phyloP scores from a whole-genome alignment of 768 basidiomycete genomes.

The Boletus pseudo-olivaceus region DNA sequence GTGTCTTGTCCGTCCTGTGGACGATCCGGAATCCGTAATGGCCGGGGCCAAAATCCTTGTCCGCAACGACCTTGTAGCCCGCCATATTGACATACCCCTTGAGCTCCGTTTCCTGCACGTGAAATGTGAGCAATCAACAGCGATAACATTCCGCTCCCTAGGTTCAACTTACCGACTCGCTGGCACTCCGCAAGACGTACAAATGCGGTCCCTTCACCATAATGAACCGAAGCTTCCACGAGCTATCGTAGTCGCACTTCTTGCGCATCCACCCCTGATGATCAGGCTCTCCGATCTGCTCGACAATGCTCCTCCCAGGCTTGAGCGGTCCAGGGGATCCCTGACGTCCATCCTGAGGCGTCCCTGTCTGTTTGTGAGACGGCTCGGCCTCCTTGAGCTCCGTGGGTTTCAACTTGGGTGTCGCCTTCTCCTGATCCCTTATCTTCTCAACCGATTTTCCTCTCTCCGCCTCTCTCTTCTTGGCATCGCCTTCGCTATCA shows the following conservation, averaged over 20 bases:
- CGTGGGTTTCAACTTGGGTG: conserved; percentile 11
- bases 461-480: conserved; percentile 18
- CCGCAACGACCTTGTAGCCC: conserved; percentile 91
- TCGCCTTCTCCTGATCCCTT: conserved; percentile 19
- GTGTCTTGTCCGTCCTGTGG: conserved; percentile 81
- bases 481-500: conserved; percentile 18
- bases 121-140: neutral
- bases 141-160: neutral
- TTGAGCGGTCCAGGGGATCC: conserved; percentile 37
- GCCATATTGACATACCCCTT: conserved; percentile 93
- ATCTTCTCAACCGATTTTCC: conserved; percentile 22
- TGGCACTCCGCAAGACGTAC: conserved; percentile 81
- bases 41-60: conserved; percentile 89
- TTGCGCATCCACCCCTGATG: conserved; percentile 94
- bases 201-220: conserved; percentile 89
- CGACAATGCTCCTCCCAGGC: conserved; percentile 70
- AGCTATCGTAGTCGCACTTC: conserved; percentile 87
- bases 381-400: conserved; percentile 35
- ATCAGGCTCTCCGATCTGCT: conserved; percentile 90
- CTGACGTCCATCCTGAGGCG: conserved; percentile 25
- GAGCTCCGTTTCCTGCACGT: conserved; percentile 78
- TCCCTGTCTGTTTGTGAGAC: conserved; percentile 54
- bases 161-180: conserved; percentile 35
- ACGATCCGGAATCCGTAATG: conserved; percentile 94
- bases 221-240: conserved; percentile 91